Evolutionary conservation across 2,329 filamentous ascomycete species (phyloP), one percentile per base, ranked within the genome.

Genomic region (Xenoacremonium recifei): DNA sequence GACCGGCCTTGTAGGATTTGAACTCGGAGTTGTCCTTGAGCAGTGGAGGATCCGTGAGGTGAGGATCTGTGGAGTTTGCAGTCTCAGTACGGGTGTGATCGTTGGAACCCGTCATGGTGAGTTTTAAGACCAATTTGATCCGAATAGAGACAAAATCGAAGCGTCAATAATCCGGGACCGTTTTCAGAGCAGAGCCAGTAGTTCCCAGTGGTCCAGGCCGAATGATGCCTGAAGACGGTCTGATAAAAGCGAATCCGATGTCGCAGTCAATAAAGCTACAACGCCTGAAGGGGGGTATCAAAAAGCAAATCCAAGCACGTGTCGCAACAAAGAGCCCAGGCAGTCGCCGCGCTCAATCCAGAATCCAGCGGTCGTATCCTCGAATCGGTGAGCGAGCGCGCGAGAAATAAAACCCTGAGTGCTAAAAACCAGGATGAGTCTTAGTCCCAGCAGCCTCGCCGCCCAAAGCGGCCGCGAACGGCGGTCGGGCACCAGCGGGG

Each of bases 11-110:
- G 64, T 90, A 95, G 5, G 82, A 76, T 57, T 78, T 77, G 53
- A 85, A 75, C 29, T 78, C 75, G 12, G 88, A 90, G 63, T 92
- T 77, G 54, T 90, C 86, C 62, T 77, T 85, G 46, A 97, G 74
- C 11, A 96, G 75, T n/a, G 82, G 76, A 21, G 91, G 89, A 58
- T 96, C 90, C 18, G 80, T 84, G 29, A 69, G 56, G 44, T 72
- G 67, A 54, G 79, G 60, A 53, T 69, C 63, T 33, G 58, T 57
- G 37, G 59, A 53, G 44, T 54, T 45, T 44, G 40, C 45, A 35
- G 54, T 51, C 53, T 44, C 51, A 21, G 53, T 44, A 33, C 53
- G 35, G 47, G 44, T 37, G 35, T 36, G 45, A 37, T 45, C 34
- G 21, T 43, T 47, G 45, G 47, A 40, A 40, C 49, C 53, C 37